phyloP scores from a whole-genome alignment of 2,329 filamentous ascomycete genomes.

The Fusarium sp. region DNA sequence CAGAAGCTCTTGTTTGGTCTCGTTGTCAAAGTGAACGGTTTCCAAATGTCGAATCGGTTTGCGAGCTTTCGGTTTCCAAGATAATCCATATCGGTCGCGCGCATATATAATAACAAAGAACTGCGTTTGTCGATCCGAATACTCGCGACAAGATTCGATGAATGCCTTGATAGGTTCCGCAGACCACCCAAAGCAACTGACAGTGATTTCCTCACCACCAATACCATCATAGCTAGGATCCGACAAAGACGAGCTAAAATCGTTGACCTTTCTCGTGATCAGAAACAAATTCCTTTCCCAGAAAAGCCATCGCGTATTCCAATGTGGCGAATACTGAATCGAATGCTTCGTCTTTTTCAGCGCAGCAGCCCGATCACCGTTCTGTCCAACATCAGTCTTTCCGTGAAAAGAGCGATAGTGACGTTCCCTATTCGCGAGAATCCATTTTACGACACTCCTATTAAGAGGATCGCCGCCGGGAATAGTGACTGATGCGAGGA shows the following conservation, averaged over 20 bases:
- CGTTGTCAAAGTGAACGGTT: slow-evolving; percentile 62
- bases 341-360: slow-evolving; percentile 56
- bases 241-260: slow-evolving; percentile 51
- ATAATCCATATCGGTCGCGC: slow-evolving; percentile 57
- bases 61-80: slow-evolving; percentile 61
- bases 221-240: slow-evolving; percentile 59
- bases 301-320: slow-evolving; percentile 61
- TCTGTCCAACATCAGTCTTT: slow-evolving; percentile 53
- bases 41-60: slow-evolving; percentile 62
- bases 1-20: slow-evolving; percentile 59
- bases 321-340: slow-evolving; percentile 59
- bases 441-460: slow-evolving; percentile 58
- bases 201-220: slow-evolving; percentile 58
- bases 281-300: slow-evolving; percentile 59
- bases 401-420: slow-evolving; percentile 58
- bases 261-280: slow-evolving; percentile 55
- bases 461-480: slow-evolving; percentile 59
- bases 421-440: slow-evolving; percentile 54
- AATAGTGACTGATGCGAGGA: slow-evolving; percentile 58
- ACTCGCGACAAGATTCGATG: slow-evolving; percentile 60
- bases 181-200: slow-evolving; percentile 64
- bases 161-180: slow-evolving; percentile 60
- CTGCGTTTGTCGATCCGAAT: slow-evolving; percentile 59
- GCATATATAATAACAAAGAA: slow-evolving; percentile 63
- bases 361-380: slow-evolving; percentile 52